Evolutionary conservation across 345 rosid species (phyloP).

Genomic region (Eucalyptus leucophloia): DNA sequence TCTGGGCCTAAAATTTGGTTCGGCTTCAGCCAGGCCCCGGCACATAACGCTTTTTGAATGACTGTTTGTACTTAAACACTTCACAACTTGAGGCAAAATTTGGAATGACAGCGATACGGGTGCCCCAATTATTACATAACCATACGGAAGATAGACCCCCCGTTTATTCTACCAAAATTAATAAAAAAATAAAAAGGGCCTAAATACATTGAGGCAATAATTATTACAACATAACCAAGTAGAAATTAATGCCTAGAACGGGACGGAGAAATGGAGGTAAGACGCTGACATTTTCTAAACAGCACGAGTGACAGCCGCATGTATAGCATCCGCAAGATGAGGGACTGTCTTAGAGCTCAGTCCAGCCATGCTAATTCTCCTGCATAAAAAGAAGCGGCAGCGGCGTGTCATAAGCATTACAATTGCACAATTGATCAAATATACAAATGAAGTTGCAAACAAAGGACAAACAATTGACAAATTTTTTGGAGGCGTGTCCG

Average conservation of each 20-base stretch:
- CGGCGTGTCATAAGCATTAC: not conserved
- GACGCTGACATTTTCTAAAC: not conserved
- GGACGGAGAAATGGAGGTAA: not conserved
- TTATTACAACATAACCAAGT: not conserved
- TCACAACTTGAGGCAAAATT: not conserved
- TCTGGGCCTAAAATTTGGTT: not conserved
- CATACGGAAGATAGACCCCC: not conserved
- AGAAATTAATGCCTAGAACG: not conserved
- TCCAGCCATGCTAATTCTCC: slow-evolving; percentile 38
- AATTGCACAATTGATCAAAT: not conserved
- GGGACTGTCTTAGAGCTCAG: slow-evolving; percentile 18
- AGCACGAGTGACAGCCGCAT: slow-evolving; percentile 8
- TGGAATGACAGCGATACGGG: not conserved
- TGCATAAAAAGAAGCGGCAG: not conserved
- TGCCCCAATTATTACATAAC: not conserved
- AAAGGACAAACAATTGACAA: not conserved
- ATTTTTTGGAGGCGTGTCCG: not conserved
- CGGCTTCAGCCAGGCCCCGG: not conserved
- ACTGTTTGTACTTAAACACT: not conserved
- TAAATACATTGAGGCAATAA: not conserved
- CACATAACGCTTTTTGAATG: not conserved
- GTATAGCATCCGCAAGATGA: slow-evolving; percentile 24
- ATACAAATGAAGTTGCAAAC: not conserved
- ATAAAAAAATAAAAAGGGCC: not conserved
- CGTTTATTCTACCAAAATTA: not conserved